phyloP scores from a whole-genome alignment of 2,329 filamentous ascomycete genomes.

The Ascochyta pisi region DNA sequence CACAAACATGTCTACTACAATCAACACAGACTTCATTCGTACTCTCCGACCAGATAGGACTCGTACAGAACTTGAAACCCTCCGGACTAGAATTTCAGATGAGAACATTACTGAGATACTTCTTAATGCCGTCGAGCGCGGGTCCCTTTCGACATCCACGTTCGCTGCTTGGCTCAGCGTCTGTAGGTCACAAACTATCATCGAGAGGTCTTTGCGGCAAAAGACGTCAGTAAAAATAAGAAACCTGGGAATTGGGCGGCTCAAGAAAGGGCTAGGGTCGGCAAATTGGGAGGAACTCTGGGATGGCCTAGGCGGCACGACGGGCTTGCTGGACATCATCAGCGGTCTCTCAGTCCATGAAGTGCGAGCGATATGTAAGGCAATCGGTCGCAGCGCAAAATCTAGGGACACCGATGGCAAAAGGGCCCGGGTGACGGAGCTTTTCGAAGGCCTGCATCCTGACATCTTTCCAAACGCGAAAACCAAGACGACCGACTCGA shows the following conservation, averaged over 20 bases:
- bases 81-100: neutral
- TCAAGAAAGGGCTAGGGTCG: conserved; percentile 26
- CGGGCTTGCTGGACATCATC: conserved; percentile 34
- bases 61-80: neutral
- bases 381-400: conserved; percentile 24
- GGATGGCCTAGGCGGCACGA: conserved; percentile 35
- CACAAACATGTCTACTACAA: neutral
- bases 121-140: conserved; percentile 19
- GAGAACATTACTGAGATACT: conserved; percentile 16
- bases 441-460: conserved; percentile 36
- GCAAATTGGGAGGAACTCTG: conserved; percentile 33
- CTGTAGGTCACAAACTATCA: conserved; percentile 22
- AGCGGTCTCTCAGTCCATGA: conserved; percentile 36
- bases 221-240: conserved; percentile 32
- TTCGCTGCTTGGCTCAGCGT: conserved; percentile 38
- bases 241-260: conserved; percentile 24
- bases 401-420: conserved; percentile 24
- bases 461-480: conserved; percentile 18
- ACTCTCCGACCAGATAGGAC: conserved; percentile 1
- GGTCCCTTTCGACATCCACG: conserved; percentile 26
- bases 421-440: conserved; percentile 23
- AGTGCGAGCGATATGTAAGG: conserved; percentile 26
- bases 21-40: conserved; percentile 15
- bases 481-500: conserved; percentile 21
- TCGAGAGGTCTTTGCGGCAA: conserved; percentile 32